A percentile compares a stretch with the other conserved stretches of the same genome.
These are phyloP conservation scores for Starmerella asiatica DNA, from an alignment of 805 yeast species.

Conservation along the genomic window DNA sequence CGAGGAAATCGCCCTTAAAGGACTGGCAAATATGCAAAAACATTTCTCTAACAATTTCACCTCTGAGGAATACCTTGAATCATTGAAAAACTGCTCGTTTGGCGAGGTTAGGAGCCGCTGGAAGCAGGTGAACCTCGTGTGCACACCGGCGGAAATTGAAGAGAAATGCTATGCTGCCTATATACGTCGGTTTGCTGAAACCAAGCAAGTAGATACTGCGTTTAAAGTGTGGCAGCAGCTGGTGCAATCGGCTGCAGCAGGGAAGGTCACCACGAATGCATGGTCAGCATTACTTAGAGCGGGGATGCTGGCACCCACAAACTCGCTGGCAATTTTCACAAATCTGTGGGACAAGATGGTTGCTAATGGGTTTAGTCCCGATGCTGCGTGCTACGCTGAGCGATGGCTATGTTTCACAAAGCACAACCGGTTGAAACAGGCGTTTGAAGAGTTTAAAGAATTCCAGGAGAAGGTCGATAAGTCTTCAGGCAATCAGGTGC, in stretches of 20 bases:
- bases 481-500: slow-evolving; percentile 13
- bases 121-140: slow-evolving; percentile 22
- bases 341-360: slow-evolving; percentile 31
- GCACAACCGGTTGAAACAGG: slow-evolving; percentile 32
- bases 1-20: slow-evolving; percentile 11
- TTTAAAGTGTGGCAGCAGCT: slow-evolving; percentile 39
- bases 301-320: slow-evolving; percentile 26
- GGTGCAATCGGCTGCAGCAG: slow-evolving; percentile 19
- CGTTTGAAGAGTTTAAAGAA: slow-evolving; percentile 29
- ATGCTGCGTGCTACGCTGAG: slow-evolving; percentile 37
- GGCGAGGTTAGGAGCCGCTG: slow-evolving; percentile 21
- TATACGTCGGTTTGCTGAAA: slow-evolving; percentile 24
- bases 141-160: slow-evolving; percentile 13
- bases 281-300: slow-evolving; percentile 52
- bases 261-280: slow-evolving; percentile 32
- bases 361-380: slow-evolving; percentile 30
- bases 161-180: slow-evolving; percentile 24
- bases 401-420: slow-evolving; percentile 36
- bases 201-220: slow-evolving; percentile 20
- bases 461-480: slow-evolving; percentile 23
- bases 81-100: slow-evolving; percentile 19
- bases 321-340: slow-evolving; percentile 21
- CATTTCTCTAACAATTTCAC: slow-evolving; percentile 16
- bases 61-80: slow-evolving; percentile 15
- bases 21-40: slow-evolving; percentile 15